Evolutionary conservation across 768 basidiomycete genomes (phyloP).

Genomic region (Boletales sp.): DNA sequence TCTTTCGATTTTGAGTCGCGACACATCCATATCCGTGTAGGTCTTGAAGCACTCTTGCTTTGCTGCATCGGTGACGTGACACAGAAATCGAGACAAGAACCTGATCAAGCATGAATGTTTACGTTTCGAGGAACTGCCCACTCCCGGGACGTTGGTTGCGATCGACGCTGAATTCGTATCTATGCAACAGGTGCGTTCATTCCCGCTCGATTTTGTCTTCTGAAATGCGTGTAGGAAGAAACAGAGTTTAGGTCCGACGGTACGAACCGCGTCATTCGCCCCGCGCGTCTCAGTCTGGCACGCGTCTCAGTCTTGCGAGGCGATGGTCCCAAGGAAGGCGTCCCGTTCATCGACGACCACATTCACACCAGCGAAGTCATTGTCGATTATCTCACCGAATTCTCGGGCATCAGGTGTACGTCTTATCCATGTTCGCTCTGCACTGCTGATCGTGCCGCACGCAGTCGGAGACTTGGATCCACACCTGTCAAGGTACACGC

Average conservation of each 20-base stretch:
- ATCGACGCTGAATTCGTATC: conserved; percentile 99
- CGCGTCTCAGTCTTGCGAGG: conserved; percentile 93
- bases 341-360: conserved; percentile 97
- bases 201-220: background rate
- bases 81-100: conserved; percentile 70
- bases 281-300: conserved; percentile 87
- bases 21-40: conserved; percentile 86
- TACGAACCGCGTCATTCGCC: conserved; percentile 87
- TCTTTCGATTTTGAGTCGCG: conserved; percentile 70
- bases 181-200: conserved; percentile 74
- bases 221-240: conserved; percentile 63
- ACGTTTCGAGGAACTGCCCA: conserved; percentile 71
- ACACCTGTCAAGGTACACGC: conserved; percentile 72
- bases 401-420: conserved; percentile 92
- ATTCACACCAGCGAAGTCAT: conserved; percentile 95
- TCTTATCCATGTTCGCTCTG: background rate
- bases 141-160: conserved; percentile 81
- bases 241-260: conserved; percentile 94
- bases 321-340: conserved; percentile 70
- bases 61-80: background rate
- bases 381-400: conserved; percentile 96
- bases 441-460: background rate
- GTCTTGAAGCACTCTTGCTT: conserved; percentile 20
- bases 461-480: conserved; percentile 93
- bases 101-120: conserved; percentile 79